Conservation (phyloP, 495 filamentous ascomycete genomes). For the Usnea hakonensis region DNA sequence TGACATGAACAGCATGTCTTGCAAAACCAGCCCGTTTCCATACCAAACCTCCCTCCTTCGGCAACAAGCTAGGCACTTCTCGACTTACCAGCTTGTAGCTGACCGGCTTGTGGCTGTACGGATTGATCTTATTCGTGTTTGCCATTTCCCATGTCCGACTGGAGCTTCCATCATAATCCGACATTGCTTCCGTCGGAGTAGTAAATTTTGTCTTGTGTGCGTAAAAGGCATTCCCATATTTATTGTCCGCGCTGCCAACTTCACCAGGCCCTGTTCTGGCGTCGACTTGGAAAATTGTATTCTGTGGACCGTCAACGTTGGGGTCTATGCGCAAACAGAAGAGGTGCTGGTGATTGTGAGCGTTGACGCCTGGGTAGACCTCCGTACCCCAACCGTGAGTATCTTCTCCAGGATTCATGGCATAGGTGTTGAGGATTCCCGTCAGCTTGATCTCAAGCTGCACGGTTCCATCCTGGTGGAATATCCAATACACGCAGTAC, state of each 20-base stretch:
- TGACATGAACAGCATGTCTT: slow-evolving; percentile 84
- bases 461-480: slow-evolving; percentile 89
- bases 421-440: slow-evolving; percentile 90
- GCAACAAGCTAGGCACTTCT: slow-evolving; percentile 71
- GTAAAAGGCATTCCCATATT: slow-evolving; percentile 90
- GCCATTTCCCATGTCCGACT: slow-evolving; percentile 86
- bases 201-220: slow-evolving; percentile 77
- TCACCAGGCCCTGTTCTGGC: slow-evolving; percentile 56
- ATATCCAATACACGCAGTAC: slow-evolving; percentile 90
- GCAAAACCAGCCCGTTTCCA: slow-evolving; percentile 95
- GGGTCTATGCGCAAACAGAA: slow-evolving; percentile 90
- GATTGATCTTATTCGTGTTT: slow-evolving; percentile 77
- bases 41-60: slow-evolving; percentile 74
- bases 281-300: slow-evolving; percentile 81
- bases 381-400: slow-evolving; percentile 87
- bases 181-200: slow-evolving; percentile 62
- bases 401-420: slow-evolving; percentile 76
- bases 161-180: slow-evolving; percentile 74
- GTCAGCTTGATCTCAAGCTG: slow-evolving; percentile 94
- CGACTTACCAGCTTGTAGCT: slow-evolving; percentile 87
- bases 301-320: slow-evolving; percentile 79
- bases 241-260: slow-evolving; percentile 75
- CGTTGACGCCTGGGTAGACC: slow-evolving; percentile 80
- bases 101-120: slow-evolving; percentile 78
- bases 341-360: slow-evolving; percentile 85